These are phyloP conservation scores for Neotropicomus parvogracilis DNA, from an alignment of 1,284 basidiomycete genomes.

Conservation along the genomic window DNA sequence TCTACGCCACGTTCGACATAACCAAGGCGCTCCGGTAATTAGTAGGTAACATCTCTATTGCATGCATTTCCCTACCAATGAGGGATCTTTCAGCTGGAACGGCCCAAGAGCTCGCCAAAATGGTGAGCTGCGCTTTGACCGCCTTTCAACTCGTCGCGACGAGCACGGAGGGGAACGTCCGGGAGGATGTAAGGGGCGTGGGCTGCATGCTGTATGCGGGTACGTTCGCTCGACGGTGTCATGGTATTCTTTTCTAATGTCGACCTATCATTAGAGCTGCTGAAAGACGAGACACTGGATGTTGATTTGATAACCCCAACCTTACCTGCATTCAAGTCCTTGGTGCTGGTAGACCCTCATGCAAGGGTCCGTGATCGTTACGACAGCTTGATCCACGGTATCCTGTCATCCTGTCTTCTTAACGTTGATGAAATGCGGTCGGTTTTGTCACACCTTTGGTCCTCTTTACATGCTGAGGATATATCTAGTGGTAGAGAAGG, in stretches of 20 bases:
- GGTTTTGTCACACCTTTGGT: constrained; percentile 20
- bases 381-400: constrained; percentile 72
- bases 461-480: constrained; percentile 1
- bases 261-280: constrained; percentile 50
- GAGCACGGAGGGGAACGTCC: constrained; percentile 51
- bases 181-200: constrained; percentile 77
- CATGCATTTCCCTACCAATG: background rate
- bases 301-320: constrained; percentile 78
- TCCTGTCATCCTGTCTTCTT: constrained; percentile 80
- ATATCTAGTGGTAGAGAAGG: constrained; percentile 72
- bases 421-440: constrained; percentile 92
- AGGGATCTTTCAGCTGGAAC: constrained; percentile 21
- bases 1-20: constrained; percentile 66
- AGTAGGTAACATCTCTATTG: constrained; percentile 41
- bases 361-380: constrained; percentile 43
- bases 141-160: constrained; percentile 65
- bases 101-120: constrained; percentile 48
- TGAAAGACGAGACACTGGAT: constrained; percentile 80
- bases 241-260: background rate
- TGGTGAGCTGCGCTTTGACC: constrained; percentile 67
- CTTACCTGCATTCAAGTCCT: constrained; percentile 71
- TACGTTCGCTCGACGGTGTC: constrained; percentile 32
- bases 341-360: constrained; percentile 56
- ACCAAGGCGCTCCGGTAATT: constrained; percentile 50
- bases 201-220: constrained; percentile 80